phyloP scores from a whole-genome alignment of 2,329 filamentous ascomycete species.

The Nemania abortiva region DNA sequence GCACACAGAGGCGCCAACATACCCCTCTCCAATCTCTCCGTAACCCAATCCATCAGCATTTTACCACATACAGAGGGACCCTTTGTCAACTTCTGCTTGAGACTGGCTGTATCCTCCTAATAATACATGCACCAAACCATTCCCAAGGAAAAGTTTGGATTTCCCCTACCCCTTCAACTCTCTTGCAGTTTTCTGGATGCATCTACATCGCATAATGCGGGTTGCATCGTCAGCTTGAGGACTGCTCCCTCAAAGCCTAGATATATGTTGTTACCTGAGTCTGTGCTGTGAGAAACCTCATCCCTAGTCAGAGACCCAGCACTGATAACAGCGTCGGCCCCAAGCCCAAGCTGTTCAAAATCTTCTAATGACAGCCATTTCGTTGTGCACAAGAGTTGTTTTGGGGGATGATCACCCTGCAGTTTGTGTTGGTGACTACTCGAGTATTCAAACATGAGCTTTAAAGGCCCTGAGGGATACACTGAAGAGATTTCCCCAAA shows the following conservation, averaged over 20 bases:
- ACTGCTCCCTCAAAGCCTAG: slow-evolving; percentile 6
- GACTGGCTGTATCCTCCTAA: neutral
- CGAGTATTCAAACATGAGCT: slow-evolving; percentile 28
- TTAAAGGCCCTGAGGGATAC: slow-evolving; percentile 2
- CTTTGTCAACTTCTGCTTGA: neutral
- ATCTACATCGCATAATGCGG: neutral
- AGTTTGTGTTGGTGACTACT: neutral
- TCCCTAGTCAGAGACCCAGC: neutral
- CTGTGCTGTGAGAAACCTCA: slow-evolving; percentile 15
- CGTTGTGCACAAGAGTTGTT: slow-evolving; percentile 16
- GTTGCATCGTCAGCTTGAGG: slow-evolving; percentile 21
- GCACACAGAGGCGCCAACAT: too few species aligned
- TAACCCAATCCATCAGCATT: too few species aligned
- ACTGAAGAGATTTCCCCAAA: slow-evolving; percentile 18
- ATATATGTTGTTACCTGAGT: slow-evolving; percentile 15
- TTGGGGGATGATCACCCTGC: neutral
- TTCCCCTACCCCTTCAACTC: neutral
- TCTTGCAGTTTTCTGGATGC: neutral
- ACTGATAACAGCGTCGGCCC: neutral
- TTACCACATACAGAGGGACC: neutral
- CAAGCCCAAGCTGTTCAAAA: neutral
- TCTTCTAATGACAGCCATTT: slow-evolving; percentile 23
- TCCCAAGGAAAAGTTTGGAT: neutral
- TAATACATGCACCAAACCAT: neutral
- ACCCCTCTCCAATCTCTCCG: too few species aligned